phyloP scores from a whole-genome alignment of 2,329 filamentous ascomycete species.

The Penicillium occitanis region DNA sequence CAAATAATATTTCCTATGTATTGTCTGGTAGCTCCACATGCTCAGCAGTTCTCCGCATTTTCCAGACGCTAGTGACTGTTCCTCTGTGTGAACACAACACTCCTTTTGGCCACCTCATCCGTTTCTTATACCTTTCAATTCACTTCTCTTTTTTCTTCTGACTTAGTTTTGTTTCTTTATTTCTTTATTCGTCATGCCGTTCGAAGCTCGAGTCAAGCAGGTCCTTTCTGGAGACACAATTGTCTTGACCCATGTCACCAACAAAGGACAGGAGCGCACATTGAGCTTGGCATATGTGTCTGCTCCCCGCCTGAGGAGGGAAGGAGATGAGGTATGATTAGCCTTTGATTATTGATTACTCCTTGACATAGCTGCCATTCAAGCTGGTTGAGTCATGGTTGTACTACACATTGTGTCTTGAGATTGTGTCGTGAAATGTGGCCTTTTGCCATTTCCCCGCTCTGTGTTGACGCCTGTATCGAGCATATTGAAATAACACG shows the following conservation, averaged over 20 bases:
- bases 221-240: constrained; percentile 92
- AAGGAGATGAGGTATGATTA: constrained; percentile 72
- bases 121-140: not conserved
- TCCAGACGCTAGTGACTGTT: constrained; percentile 1
- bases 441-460: constrained; percentile 21
- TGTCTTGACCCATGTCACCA: constrained; percentile 76
- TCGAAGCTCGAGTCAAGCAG: constrained; percentile 78
- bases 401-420: not conserved
- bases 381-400: not conserved
- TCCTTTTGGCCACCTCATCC: not conserved
- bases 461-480: not conserved
- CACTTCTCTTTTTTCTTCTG: not conserved
- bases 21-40: not conserved
- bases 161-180: constrained; percentile 7
- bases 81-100: constrained; percentile 1
- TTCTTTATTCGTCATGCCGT: constrained; percentile 32
- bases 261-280: constrained; percentile 77
- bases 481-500: not conserved
- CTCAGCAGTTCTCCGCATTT: constrained; percentile 12
- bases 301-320: constrained; percentile 80
- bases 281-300: constrained; percentile 91
- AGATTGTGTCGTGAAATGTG: constrained; percentile 22
- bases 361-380: not conserved
- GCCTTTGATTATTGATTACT: not conserved
- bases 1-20: not conserved